Evolutionary conservation across 306 rosid species (phyloP).

Genomic region (Sesbania bispinosa): DNA sequence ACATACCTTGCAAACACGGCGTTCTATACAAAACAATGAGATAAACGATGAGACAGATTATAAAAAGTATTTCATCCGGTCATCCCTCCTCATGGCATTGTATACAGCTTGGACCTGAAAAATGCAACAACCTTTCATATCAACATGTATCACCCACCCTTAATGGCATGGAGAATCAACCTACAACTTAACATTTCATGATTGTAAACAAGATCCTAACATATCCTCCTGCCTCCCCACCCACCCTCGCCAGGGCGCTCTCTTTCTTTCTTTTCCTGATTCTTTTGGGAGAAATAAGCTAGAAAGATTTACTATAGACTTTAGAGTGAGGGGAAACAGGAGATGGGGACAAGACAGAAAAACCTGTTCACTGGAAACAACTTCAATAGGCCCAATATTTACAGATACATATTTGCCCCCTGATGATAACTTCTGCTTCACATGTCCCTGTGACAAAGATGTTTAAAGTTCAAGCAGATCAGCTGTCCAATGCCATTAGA

Average conservation of each 20-base stretch:
- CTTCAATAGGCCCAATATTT: conserved; percentile 82
- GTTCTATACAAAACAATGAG: conserved; percentile 28
- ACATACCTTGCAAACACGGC: conserved; percentile 9
- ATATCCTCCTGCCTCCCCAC: background rate
- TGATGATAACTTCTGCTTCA: conserved; percentile 69
- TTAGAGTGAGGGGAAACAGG: background rate
- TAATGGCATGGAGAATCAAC: background rate
- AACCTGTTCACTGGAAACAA: conserved; percentile 86
- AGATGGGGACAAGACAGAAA: background rate
- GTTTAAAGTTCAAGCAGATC: background rate
- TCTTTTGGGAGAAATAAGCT: background rate
- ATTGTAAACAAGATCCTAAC: background rate
- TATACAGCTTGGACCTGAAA: conserved; percentile 93
- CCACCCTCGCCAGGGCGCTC: background rate
- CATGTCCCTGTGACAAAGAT: conserved; percentile 46
- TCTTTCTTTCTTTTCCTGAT: background rate
- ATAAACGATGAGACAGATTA: conserved; percentile 25
- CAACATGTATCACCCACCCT: background rate
- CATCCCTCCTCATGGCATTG: conserved; percentile 85
- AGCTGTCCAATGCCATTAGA: background rate
- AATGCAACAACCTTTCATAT: conserved; percentile 14
- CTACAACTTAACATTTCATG: background rate
- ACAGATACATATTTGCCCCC: conserved; percentile 81
- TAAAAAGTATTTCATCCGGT: conserved; percentile 83
- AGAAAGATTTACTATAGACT: background rate